These are phyloP conservation scores for Leishmania turanica DNA, from an alignment of 208 protist genomes.

Conservation along the genomic window DNA sequence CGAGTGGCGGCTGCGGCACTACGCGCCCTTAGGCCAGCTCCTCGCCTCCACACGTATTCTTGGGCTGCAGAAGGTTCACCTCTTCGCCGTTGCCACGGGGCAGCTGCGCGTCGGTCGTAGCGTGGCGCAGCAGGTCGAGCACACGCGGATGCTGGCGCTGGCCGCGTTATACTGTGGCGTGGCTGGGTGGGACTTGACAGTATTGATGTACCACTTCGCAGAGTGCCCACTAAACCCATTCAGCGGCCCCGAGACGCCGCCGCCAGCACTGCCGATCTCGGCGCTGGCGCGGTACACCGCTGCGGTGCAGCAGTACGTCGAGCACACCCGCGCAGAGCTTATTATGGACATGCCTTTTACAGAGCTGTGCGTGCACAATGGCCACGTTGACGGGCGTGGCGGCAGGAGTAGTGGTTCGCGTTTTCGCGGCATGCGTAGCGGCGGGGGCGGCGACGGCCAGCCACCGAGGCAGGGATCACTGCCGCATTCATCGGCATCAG, in stretches of 20 bases:
- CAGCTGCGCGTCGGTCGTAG: slow-evolving; percentile 63
- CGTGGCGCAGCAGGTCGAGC: slow-evolving; percentile 46
- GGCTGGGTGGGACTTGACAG: slow-evolving; percentile 28
- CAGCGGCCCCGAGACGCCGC: slow-evolving; percentile 4
- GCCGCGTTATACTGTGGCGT: slow-evolving; percentile 44
- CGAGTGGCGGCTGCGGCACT: slow-evolving; percentile 58
- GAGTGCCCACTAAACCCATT: slow-evolving; percentile 19
- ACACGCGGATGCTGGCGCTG: slow-evolving; percentile 46
- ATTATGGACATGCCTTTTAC: slow-evolving; percentile 25
- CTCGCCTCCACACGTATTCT: slow-evolving; percentile 38
- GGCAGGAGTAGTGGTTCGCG: neutral
- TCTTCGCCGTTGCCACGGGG: slow-evolving; percentile 55
- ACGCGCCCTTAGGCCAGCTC: slow-evolving; percentile 69
- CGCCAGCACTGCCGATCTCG: slow-evolving; percentile 15
- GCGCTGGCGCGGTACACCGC: slow-evolving; percentile 46
- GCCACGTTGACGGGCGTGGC: neutral
- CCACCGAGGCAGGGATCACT: neutral
- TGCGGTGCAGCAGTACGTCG: slow-evolving; percentile 49
- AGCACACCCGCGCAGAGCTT: slow-evolving; percentile 23
- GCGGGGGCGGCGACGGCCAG: slow-evolving; percentile 1
- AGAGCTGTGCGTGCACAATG: slow-evolving; percentile 8
- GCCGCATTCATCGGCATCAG: neutral
- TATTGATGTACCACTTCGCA: slow-evolving; percentile 66
- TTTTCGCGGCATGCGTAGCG: neutral
- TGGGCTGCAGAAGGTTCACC: slow-evolving; percentile 48